These are phyloP conservation scores for Linum lewisii DNA, from an alignment of 345 rosid genomes.

Conservation along the genomic window DNA sequence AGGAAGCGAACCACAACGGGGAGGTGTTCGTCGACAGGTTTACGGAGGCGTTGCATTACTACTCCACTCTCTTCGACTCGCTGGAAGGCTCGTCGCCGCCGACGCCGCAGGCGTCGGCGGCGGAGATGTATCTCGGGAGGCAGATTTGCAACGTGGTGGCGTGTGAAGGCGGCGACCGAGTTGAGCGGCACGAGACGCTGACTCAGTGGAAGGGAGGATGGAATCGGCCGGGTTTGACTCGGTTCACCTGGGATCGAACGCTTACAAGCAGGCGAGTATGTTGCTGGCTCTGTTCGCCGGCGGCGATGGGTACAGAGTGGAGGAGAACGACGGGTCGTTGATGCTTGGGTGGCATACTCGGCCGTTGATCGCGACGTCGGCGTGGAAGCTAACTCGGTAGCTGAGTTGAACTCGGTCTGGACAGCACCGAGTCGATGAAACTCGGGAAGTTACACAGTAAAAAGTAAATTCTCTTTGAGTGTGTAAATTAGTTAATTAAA, in stretches of 20 bases:
- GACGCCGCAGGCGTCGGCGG: constrained; percentile 24
- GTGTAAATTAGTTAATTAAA: too few species aligned
- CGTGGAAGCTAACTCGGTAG: constrained; percentile 46
- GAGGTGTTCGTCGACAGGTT: constrained; percentile 74
- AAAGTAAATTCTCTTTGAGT: too few species aligned
- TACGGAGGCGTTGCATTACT: constrained; percentile 72
- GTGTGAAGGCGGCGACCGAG: constrained; percentile 56
- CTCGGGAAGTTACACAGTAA: too few species aligned
- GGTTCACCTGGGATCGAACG: constrained; percentile 66
- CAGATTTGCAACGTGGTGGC: constrained; percentile 67
- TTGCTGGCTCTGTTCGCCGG: constrained; percentile 53
- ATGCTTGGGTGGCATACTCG: constrained; percentile 85
- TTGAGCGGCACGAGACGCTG: constrained; percentile 75
- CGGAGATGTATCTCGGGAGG: constrained; percentile 58
- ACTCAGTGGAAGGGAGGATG: constrained; percentile 53
- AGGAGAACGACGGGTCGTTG: constrained; percentile 67
- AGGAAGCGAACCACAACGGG: constrained; percentile 73
- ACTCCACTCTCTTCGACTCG: constrained; percentile 77
- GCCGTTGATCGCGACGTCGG: constrained; percentile 72
- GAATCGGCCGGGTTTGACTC: constrained; percentile 46
- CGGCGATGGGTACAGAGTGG: constrained; percentile 60
- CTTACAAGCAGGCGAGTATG: constrained; percentile 84
- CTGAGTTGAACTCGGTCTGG: too few species aligned
- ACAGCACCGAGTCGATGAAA: too few species aligned
- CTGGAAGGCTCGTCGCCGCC: constrained; percentile 10